A percentile compares a stretch with the other conserved stretches of the same genome.
These are phyloP conservation scores for Camellia lanceoleosa DNA, from an alignment of 148 eudicot genomes.

Conservation along the genomic window DNA sequence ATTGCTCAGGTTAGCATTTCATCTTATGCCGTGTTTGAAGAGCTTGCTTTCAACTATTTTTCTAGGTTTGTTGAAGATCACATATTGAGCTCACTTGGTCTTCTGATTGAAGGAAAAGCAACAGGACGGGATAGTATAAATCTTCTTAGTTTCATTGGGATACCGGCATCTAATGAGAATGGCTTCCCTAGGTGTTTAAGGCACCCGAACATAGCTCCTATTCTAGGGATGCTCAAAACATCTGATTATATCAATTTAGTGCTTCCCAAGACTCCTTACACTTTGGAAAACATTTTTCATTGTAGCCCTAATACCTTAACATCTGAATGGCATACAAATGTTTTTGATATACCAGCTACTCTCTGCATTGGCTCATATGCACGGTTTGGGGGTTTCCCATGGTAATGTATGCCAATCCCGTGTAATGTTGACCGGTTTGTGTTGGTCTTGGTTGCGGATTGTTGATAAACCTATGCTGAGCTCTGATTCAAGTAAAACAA, in stretches of 20 bases:
- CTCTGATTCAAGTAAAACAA: slow-evolving; percentile 22
- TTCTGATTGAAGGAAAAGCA: slow-evolving; percentile 72
- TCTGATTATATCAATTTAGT: slow-evolving; percentile 41
- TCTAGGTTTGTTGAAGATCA: slow-evolving; percentile 70
- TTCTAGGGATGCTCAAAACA: slow-evolving; percentile 64
- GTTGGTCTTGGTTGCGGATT: slow-evolving; percentile 84
- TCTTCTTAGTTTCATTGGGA: slow-evolving; percentile 66
- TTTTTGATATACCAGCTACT: slow-evolving; percentile 78
- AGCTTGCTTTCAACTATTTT: slow-evolving; percentile 42
- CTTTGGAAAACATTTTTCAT: slow-evolving; percentile 77
- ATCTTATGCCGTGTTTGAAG: slow-evolving; percentile 48
- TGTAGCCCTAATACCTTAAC: slow-evolving; percentile 71
- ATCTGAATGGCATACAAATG: slow-evolving; percentile 65
- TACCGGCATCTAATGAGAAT: slow-evolving; percentile 69
- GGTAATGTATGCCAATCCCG: slow-evolving; percentile 66
- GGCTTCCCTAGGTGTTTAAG: slow-evolving; percentile 82
- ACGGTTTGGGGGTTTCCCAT: slow-evolving; percentile 74
- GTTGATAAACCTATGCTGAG: slow-evolving; percentile 39
- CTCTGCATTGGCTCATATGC: slow-evolving; percentile 75
- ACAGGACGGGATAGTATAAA: slow-evolving; percentile 49
- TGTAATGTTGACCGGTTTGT: slow-evolving; percentile 57
- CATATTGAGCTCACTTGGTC: slow-evolving; percentile 50
- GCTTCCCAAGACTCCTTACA: slow-evolving; percentile 67
- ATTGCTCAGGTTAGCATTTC: slow-evolving; percentile 58
- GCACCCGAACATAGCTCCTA: slow-evolving; percentile 87